A percentile compares a stretch with the other conserved stretches of the same genome.
Conservation (phyloP, 257 asterid genomes). For the Coffea eugenioides region DNA sequence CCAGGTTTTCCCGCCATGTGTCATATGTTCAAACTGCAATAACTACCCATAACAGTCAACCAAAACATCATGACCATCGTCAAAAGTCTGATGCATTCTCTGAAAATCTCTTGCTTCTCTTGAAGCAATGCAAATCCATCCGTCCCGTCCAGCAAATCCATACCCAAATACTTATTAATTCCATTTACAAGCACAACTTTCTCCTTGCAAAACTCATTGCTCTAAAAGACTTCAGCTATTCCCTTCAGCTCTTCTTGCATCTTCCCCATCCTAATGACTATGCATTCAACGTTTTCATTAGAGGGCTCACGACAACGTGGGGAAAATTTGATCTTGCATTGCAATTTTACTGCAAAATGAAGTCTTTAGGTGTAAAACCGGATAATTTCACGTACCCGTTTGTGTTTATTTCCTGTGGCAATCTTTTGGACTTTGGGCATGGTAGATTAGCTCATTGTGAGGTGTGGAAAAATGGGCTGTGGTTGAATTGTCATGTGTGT, state of each 20-base stretch:
- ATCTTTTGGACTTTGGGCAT: slow-evolving; percentile 33
- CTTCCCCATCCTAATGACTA: slow-evolving; percentile 55
- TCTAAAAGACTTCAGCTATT: slow-evolving; percentile 52
- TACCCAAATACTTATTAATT: slow-evolving; percentile 54
- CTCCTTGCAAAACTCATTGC: slow-evolving; percentile 61
- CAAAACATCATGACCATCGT: neutral
- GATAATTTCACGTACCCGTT: slow-evolving; percentile 87
- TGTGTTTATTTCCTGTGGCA: slow-evolving; percentile 72
- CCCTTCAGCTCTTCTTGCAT: slow-evolving; percentile 51
- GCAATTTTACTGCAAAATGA: slow-evolving; percentile 55
- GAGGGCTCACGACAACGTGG: slow-evolving; percentile 81
- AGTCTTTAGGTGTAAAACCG: slow-evolving; percentile 46
- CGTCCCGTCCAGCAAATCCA: slow-evolving; percentile 63
- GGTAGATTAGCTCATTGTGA: slow-evolving; percentile 60
- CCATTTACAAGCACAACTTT: slow-evolving; percentile 63
- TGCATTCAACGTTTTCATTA: slow-evolving; percentile 73
- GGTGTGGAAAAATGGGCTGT: slow-evolving; percentile 64
- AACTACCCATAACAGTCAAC: neutral
- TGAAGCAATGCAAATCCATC: slow-evolving; percentile 51
- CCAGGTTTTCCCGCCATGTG: slow-evolving; percentile 2
- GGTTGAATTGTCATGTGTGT: slow-evolving; percentile 59
- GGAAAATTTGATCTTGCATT: slow-evolving; percentile 51
- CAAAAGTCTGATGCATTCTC: slow-evolving; percentile 16
- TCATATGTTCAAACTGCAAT: neutral
- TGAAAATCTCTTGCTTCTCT: slow-evolving; percentile 36